Evolutionary conservation across 495 filamentous ascomycete genomes (phyloP).

Genomic region (Trichodelitschia bisporula): DNA sequence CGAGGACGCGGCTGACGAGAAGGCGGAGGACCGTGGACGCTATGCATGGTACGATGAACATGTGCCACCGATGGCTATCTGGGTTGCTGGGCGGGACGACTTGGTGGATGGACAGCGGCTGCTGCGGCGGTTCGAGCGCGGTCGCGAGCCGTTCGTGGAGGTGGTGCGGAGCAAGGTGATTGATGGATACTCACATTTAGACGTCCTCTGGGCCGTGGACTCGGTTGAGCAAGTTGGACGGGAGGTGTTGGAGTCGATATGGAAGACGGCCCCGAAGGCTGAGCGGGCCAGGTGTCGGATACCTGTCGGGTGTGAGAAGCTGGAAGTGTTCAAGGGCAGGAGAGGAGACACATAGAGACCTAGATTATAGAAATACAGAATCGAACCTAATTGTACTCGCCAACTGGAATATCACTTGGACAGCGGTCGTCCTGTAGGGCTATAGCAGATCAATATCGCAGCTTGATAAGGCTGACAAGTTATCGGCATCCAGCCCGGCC

Average conservation of each 20-base stretch:
- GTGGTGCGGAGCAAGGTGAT: conserved; percentile 68
- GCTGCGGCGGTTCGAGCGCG: conserved; percentile 46
- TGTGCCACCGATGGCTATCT: conserved; percentile 68
- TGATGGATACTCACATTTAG: conserved; percentile 80
- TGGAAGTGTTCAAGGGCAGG: too few species aligned
- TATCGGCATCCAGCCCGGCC: too few species aligned
- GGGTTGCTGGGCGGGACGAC: conserved; percentile 60
- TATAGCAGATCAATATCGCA: too few species aligned
- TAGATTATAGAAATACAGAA: too few species aligned
- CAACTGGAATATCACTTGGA: too few species aligned
- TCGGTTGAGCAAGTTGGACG: conserved; percentile 57
- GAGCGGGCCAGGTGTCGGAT: conserved; percentile 31
- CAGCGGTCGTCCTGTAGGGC: too few species aligned
- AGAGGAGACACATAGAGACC: too few species aligned
- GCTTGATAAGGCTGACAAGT: too few species aligned
- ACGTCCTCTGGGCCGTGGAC: conserved; percentile 94
- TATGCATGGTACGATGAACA: conserved; percentile 60
- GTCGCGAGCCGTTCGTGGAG: conserved; percentile 57
- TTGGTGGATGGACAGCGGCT: conserved; percentile 66
- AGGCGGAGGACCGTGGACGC: conserved; percentile 8
- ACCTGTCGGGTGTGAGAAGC: conserved; percentile 36
- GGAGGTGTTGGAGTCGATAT: conserved; percentile 63
- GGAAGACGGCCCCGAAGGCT: conserved; percentile 37
- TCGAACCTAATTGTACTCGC: too few species aligned
- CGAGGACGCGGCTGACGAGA: conserved; percentile 6